A percentile compares a stretch with the other conserved stretches of the same genome.
Evolutionary conservation across 805 yeast species (phyloP).

Genomic region (Myxozyma udenii): DNA sequence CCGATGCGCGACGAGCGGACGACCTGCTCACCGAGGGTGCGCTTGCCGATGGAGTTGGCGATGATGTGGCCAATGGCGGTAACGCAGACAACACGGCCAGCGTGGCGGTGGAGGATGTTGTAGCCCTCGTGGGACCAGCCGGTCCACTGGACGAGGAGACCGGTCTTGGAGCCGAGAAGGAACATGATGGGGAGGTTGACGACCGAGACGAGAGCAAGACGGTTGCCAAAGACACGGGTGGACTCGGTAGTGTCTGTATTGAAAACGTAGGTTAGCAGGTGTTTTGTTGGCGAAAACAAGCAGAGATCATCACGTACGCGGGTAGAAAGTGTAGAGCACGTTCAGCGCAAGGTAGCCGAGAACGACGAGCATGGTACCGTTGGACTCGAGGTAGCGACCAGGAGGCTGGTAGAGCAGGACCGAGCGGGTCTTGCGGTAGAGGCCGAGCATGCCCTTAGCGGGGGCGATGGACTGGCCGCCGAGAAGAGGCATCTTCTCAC

Average conservation of each 20-base stretch:
- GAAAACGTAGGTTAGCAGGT: too few relatives aligned
- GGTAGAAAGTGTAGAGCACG: conserved; percentile 29
- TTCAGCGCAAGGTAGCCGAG: conserved; percentile 24
- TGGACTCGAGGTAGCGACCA: conserved; percentile 30
- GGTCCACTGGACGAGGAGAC: conserved; percentile 31
- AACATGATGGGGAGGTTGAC: conserved; percentile 31
- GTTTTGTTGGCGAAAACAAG: too few relatives aligned
- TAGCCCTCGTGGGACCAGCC: conserved; percentile 32
- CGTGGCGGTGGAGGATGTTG: conserved; percentile 30
- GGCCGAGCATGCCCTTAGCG: conserved; percentile 15
- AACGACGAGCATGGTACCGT: conserved; percentile 29
- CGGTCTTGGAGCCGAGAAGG: conserved; percentile 30
- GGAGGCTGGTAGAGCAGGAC: conserved; percentile 28
- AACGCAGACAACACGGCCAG: conserved; percentile 30
- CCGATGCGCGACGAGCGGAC: conserved; percentile 23
- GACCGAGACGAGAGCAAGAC: conserved; percentile 29
- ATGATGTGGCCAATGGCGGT: conserved; percentile 31
- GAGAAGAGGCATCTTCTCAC: conserved; percentile 29
- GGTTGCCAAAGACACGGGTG: conserved; percentile 25
- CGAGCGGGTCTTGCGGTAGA: conserved; percentile 24
- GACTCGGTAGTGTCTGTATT: conserved; percentile 13
- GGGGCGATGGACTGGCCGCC: conserved; percentile 21
- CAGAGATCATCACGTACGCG: too few relatives aligned
- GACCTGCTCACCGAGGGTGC: conserved; percentile 23
- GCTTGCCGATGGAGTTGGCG: conserved; percentile 13